These are phyloP conservation scores for Niebla homalea DNA, from an alignment of 495 filamentous ascomycete species.

Conservation along the genomic window DNA sequence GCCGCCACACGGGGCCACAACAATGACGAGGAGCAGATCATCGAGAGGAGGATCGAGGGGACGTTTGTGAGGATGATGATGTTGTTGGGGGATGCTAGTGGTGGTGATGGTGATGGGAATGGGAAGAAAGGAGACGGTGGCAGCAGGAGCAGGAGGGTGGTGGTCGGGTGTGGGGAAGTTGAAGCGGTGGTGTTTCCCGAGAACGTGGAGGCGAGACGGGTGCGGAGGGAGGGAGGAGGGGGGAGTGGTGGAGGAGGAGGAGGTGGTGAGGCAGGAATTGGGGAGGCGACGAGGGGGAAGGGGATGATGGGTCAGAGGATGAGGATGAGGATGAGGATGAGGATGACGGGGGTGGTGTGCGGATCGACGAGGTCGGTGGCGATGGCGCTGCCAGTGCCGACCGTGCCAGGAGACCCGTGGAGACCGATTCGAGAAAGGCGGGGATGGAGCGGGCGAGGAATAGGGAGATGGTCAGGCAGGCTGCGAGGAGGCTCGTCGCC, in stretches of 20 bases:
- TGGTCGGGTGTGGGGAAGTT: slow-evolving; percentile 9
- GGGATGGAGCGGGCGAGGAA: slow-evolving; percentile 14
- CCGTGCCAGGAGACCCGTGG: slow-evolving; percentile 11
- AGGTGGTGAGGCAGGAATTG: slow-evolving; percentile 23
- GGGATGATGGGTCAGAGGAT: slow-evolving; percentile 11
- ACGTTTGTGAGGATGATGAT: slow-evolving; percentile 7
- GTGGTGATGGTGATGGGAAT: not conserved
- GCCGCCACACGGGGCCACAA: too few species aligned
- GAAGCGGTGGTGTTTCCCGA: slow-evolving; percentile 6
- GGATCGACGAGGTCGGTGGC: too few species aligned
- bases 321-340: slow-evolving; percentile 20
- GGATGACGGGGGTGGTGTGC: not conserved
- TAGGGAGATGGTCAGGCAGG: slow-evolving; percentile 29
- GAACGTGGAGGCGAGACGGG: too few species aligned
- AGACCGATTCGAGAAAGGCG: not conserved
- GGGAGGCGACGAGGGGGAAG: slow-evolving; percentile 22
- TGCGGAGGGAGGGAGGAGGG: not conserved
- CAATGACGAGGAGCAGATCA: not conserved
- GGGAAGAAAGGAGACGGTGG: not conserved
- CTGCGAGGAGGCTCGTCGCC: slow-evolving; percentile 31
- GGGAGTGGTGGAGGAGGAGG: slow-evolving; percentile 11
- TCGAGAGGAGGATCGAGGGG: slow-evolving; percentile 10
- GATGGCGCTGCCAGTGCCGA: not conserved
- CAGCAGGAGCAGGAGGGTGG: not conserved
- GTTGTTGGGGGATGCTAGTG: not conserved